Percentiles rank a stretch among this genome's conserved stretches.
phyloP scores from a whole-genome alignment of 139 green algal genomes.

The Closterium sp. region DNA sequence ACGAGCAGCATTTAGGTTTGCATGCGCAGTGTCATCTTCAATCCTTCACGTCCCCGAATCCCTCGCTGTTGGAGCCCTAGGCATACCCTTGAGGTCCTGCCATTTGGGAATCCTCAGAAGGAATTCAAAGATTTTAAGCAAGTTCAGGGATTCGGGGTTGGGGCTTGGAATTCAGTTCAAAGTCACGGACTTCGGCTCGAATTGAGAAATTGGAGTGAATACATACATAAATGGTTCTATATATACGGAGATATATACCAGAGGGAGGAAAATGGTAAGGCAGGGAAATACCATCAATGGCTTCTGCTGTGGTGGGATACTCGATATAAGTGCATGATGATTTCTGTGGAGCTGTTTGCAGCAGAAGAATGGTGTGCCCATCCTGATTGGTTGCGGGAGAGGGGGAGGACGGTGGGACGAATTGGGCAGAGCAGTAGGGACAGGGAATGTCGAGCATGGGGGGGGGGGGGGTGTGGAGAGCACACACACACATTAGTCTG shows the following conservation, averaged over 20 bases:
- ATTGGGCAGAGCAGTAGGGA: not conserved
- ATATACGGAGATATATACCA: not conserved
- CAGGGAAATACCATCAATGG: constrained; percentile 16
- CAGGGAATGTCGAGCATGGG: not conserved
- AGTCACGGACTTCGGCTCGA: too few species aligned
- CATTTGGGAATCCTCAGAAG: too few species aligned
- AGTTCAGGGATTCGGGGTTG: too few species aligned
- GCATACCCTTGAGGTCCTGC: too few species aligned
- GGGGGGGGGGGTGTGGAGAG: too few species aligned
- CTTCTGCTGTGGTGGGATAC: constrained; percentile 18
- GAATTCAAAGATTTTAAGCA: too few species aligned
- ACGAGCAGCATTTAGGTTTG: too few species aligned
- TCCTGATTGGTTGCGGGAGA: not conserved
- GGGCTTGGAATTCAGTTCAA: too few species aligned
- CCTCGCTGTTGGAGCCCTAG: not conserved
- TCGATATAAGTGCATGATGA: constrained; percentile 23
- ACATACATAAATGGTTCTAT: too few species aligned
- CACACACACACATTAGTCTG: too few species aligned
- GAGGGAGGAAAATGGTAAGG: not conserved
- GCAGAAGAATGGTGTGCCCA: constrained; percentile 25
- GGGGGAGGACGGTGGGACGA: not conserved
- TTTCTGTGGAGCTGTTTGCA: constrained; percentile 6
- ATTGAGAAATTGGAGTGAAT: not conserved
- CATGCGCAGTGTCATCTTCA: too few species aligned
- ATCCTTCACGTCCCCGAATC: too few species aligned